Evolutionary conservation across 352 stramenopile species (phyloP), one percentile per base, ranked within the genome.

Genomic region (Phytophthora crassamura): DNA sequence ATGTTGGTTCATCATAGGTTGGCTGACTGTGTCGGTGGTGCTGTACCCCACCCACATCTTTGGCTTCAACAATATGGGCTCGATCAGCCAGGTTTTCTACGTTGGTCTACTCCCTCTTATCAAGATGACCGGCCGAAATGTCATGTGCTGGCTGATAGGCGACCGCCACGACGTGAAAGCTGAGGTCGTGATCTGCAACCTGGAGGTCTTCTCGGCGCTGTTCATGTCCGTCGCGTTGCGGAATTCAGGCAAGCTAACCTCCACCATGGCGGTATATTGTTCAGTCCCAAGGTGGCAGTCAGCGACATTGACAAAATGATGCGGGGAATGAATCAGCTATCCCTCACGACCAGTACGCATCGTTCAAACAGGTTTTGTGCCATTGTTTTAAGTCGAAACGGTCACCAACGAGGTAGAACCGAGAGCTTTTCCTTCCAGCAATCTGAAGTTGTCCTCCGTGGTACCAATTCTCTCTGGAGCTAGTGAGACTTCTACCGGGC

Each of bases 221-320:
- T 46, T 46, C 48, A 56, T 56, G 18, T 56, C 48, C 2, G 48
- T 56, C 7, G 48, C 48, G 18, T 15, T 56, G 35, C 48, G 46
- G 15, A 45, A 46, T 14, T 45, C 35, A 15, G 33, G 34, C 6
- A 56, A 45, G 22, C 14, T 56, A 1, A 25, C 48, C 2, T 36
- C 48, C 1, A 56, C 48, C 6, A 4, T 46, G 4, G 33, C 48
- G 6, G 34, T 25, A 46, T 45, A 16, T 56, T 4, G 14, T 56
- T 10, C 48, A 56, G 22, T 28, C n/a, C 30, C 2, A 45, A 36
- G 16, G 22, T 56, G 18, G 48, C 35, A 6, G 30, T 56, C 12
- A 41, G 7, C 2, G 48, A 56, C 16, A 45, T 56, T 20, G 14
- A 45, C 34, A 56, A 56, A 25, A 56, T 56, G 48, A 15, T 56